Conservation (phyloP, 495 filamentous ascomycete genomes). For the Neurospora sp. region DNA sequence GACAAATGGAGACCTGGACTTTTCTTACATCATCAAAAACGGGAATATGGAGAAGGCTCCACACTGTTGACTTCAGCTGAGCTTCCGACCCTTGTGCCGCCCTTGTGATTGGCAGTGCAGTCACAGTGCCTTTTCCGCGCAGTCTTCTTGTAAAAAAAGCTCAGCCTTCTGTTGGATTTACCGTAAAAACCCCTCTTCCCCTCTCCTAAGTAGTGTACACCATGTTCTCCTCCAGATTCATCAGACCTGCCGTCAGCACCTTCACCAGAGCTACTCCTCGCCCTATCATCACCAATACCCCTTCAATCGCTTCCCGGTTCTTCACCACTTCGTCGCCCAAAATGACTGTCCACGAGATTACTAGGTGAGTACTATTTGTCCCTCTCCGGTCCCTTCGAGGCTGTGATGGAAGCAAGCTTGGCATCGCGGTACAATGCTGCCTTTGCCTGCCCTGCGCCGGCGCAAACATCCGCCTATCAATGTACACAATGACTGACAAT, state of each 20-base stretch:
- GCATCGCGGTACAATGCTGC: background rate
- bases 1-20: background rate
- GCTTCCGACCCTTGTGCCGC: background rate
- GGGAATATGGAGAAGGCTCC: background rate
- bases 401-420: background rate
- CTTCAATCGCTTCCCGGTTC: conserved; percentile 14
- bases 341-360: conserved; percentile 35
- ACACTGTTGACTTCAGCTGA: background rate
- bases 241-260: conserved; percentile 8
- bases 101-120: background rate
- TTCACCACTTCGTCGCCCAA: conserved; percentile 35
- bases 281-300: background rate
- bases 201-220: conserved; percentile 1
- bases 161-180: background rate
- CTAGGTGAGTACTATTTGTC: conserved; percentile 23
- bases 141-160: background rate
- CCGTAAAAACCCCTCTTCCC: conserved; percentile 1
- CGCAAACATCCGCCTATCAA: background rate
- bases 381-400: background rate
- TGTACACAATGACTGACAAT: conserved; percentile 6
- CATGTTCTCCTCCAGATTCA: conserved; percentile 16
- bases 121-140: background rate
- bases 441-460: background rate
- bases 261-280: conserved; percentile 5
- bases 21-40: background rate